A percentile compares a stretch with the other conserved stretches of the same genome.
phyloP scores from a whole-genome alignment of 2,329 filamentous ascomycete genomes.

The Botrytis medusae region DNA sequence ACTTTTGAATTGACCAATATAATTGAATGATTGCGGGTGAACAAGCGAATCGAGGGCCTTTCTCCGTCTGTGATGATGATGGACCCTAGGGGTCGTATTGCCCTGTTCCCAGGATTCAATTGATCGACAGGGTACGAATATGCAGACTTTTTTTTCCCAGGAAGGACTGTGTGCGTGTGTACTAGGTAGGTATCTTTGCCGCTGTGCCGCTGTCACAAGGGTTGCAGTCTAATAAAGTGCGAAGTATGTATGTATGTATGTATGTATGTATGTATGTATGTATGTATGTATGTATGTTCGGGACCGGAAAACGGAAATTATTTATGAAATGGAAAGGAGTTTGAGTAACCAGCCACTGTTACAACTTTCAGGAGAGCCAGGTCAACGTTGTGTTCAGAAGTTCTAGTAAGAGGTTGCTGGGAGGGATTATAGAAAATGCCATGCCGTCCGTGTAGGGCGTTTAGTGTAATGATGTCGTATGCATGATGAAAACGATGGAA shows the following conservation, averaged over 20 bases:
- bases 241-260: not conserved
- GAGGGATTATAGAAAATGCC: not conserved
- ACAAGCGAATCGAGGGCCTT: not conserved
- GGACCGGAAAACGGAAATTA: not conserved
- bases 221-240: not conserved
- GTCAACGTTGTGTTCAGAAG: not conserved
- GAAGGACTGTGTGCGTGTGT: not conserved
- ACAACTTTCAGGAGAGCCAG: not conserved
- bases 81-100: not conserved
- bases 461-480: not conserved
- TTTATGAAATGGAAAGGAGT: not conserved
- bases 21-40: not conserved
- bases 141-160: not conserved
- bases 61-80: not conserved
- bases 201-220: constrained; percentile 9
- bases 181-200: not conserved
- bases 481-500: not conserved
- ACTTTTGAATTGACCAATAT: not conserved
- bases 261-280: too few species aligned
- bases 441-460: not conserved
- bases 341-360: not conserved
- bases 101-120: not conserved
- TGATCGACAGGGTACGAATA: constrained; percentile 8
- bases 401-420: not conserved
- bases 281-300: not conserved